phyloP scores from a whole-genome alignment of 768 basidiomycete species.

The Tricholomella constricta region DNA sequence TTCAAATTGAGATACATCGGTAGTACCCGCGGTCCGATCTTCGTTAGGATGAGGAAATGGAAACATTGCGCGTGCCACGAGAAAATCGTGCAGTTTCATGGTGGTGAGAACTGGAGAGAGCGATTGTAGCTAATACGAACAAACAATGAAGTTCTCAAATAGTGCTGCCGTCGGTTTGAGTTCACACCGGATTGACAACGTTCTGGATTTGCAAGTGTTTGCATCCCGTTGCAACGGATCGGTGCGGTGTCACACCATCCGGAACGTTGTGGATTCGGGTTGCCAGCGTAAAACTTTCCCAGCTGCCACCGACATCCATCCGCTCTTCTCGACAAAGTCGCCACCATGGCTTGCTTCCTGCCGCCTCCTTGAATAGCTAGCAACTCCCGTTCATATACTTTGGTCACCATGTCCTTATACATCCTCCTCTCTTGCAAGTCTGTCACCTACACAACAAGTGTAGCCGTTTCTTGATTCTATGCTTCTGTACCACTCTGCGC shows the following conservation, averaged over 20 bases:
- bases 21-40: slow-evolving; percentile 1
- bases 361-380: neutral
- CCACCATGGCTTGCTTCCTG: neutral
- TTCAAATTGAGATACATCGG: slow-evolving; percentile 14
- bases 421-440: neutral
- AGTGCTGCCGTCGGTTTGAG: neutral
- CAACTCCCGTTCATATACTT: neutral
- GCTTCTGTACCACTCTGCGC: no score
- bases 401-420: neutral
- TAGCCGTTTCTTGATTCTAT: neutral
- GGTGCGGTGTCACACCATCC: neutral
- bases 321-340: neutral
- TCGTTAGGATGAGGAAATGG: neutral
- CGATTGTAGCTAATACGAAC: no score
- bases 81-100: no score
- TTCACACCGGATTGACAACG: neutral
- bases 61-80: no score
- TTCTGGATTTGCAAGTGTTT: neutral
- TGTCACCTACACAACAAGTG: neutral
- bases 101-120: no score
- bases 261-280: neutral
- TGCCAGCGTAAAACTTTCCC: neutral
- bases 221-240: neutral
- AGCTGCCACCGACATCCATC: neutral
- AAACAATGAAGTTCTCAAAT: no score